Evolutionary conservation across 495 filamentous ascomycete genomes (phyloP).

Genomic region (Neurospora africana): DNA sequence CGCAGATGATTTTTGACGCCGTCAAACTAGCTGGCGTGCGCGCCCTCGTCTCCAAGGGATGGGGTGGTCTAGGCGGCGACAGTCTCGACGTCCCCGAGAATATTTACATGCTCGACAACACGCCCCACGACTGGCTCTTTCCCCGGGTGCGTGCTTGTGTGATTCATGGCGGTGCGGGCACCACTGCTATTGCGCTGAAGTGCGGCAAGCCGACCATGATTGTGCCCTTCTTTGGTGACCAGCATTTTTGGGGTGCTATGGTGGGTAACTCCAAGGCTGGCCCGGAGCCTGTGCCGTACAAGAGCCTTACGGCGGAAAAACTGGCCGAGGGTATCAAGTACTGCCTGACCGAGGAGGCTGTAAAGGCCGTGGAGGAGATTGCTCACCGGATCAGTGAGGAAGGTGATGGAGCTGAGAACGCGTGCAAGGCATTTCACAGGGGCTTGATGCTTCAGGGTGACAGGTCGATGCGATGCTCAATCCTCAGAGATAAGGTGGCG

Average conservation of each 20-base stretch:
- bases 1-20: slow-evolving; percentile 51
- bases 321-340: slow-evolving; percentile 57
- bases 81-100: slow-evolving; percentile 41
- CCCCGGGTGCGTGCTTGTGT: slow-evolving; percentile 48
- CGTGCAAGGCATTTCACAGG: slow-evolving; percentile 59
- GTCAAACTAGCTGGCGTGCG: slow-evolving; percentile 48
- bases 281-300: slow-evolving; percentile 61
- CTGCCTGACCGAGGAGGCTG: slow-evolving; percentile 49
- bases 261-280: slow-evolving; percentile 56
- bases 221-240: slow-evolving; percentile 62
- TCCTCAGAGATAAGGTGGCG: slow-evolving; percentile 54
- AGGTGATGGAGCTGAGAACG: slow-evolving; percentile 63
- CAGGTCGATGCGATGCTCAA: slow-evolving; percentile 55
- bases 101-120: slow-evolving; percentile 54
- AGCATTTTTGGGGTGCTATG: slow-evolving; percentile 77
- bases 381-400: slow-evolving; percentile 53
- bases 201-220: slow-evolving; percentile 56
- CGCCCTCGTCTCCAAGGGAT: slow-evolving; percentile 55
- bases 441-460: slow-evolving; percentile 46
- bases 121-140: slow-evolving; percentile 61
- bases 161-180: slow-evolving; percentile 58
- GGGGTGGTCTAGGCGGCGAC: slow-evolving; percentile 53
- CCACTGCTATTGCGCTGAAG: slow-evolving; percentile 54
- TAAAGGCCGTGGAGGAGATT: slow-evolving; percentile 45
- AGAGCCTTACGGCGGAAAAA: slow-evolving; percentile 50